These are phyloP conservation scores for Apophysomyces sp. DNA, from an alignment of 371 early-diverging fungal genomes.

Conservation along the genomic window DNA sequence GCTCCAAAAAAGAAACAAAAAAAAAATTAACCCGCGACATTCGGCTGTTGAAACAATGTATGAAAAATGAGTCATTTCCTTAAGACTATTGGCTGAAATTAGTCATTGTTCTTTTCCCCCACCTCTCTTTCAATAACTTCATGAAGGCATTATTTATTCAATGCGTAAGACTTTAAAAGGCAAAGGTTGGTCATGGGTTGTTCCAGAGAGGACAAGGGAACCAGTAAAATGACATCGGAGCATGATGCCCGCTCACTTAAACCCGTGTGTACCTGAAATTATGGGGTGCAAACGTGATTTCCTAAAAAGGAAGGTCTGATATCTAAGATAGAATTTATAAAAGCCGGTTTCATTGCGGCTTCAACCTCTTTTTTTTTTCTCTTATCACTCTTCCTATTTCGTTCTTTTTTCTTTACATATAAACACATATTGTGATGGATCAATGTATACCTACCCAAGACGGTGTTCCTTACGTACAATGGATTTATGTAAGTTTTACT, in stretches of 20 bases:
- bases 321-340: conserved; percentile 10
- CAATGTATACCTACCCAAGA: conserved; percentile 32
- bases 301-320: conserved; percentile 12
- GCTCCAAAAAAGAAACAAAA: no score
- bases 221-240: conserved; percentile 2
- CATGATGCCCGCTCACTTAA: conserved; percentile 4
- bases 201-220: background rate
- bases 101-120: conserved; percentile 1
- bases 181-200: conserved; percentile 1
- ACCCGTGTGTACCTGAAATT: conserved; percentile 11
- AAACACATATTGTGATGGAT: conserved; percentile 1
- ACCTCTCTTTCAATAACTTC: background rate
- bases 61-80: background rate
- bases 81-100: background rate
- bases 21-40: background rate
- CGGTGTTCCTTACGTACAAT: conserved; percentile 26
- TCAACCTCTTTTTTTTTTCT: conserved; percentile 1
- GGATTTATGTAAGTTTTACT: conserved; percentile 32
- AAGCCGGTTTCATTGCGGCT: background rate
- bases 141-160: background rate
- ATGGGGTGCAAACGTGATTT: background rate
- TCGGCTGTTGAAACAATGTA: background rate
- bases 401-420: conserved; percentile 6
- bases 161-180: background rate
- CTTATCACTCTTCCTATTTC: conserved; percentile 13